Conservation (phyloP, 169 alveolate species). For the Plasmodium blacklocki region DNA sequence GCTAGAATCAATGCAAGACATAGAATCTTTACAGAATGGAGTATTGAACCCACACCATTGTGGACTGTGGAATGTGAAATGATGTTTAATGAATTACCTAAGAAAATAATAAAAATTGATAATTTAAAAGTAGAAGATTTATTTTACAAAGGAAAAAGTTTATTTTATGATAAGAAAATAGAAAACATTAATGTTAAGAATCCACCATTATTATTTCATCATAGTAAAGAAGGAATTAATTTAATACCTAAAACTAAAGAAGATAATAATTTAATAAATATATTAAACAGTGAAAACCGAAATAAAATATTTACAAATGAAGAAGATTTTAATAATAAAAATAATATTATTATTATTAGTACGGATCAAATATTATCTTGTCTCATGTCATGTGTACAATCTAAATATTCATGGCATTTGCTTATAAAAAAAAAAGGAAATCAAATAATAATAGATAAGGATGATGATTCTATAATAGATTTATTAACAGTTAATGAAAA, state of each 20-base stretch:
- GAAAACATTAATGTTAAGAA: conserved; percentile 89
- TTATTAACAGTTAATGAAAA: conserved; percentile 93
- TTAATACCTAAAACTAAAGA: conserved; percentile 61
- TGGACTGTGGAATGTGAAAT: conserved; percentile 92
- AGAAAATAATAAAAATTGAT: conserved; percentile 85
- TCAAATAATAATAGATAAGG: conserved; percentile 90
- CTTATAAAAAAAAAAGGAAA: conserved; percentile 89
- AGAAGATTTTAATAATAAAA: conserved; percentile 60
- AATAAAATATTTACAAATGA: conserved; percentile 29
- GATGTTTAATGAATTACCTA: conserved; percentile 89
- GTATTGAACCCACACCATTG: conserved; percentile 92
- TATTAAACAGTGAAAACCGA: conserved; percentile 45
- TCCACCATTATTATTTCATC: conserved; percentile 76
- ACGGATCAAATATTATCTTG: conserved; percentile 92
- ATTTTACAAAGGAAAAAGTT: conserved; percentile 90
- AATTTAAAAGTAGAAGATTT: conserved; percentile 87
- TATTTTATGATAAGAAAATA: conserved; percentile 87
- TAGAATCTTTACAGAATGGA: conserved; percentile 93
- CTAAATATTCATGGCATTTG: conserved; percentile 93
- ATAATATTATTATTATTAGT: conserved; percentile 87
- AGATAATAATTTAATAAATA: conserved; percentile 31
- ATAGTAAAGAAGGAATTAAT: conserved; percentile 46
- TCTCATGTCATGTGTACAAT: conserved; percentile 92
- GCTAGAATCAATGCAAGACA: conserved; percentile 89
- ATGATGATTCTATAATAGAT: conserved; percentile 93